Conservation (phyloP, 108 stramenopile genomes). For the Conticribra weissflogii region DNA sequence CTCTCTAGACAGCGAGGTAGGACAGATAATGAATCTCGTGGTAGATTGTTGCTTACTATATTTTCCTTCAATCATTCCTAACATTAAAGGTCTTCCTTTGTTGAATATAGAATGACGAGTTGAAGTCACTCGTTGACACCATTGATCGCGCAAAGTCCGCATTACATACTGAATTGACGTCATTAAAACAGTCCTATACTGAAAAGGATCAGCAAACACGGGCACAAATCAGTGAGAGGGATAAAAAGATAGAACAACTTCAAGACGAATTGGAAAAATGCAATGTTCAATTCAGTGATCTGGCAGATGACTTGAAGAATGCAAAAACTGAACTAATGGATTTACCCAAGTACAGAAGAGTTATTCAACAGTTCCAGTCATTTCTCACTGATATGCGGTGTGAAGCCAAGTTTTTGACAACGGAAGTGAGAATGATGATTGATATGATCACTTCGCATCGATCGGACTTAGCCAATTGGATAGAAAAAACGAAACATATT, state of each 20-base stretch:
- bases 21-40: background rate
- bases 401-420: slow-evolving; percentile 9
- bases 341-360: slow-evolving; percentile 26
- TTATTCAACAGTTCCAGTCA: background rate
- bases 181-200: background rate
- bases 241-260: slow-evolving; percentile 7
- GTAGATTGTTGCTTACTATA: too few species aligned
- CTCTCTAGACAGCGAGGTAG: slow-evolving; percentile 17
- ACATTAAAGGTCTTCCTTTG: too few species aligned
- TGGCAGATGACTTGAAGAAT: background rate
- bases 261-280: slow-evolving; percentile 10
- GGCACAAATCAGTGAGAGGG: slow-evolving; percentile 12
- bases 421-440: slow-evolving; percentile 9
- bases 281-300: background rate
- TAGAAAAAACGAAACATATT: background rate
- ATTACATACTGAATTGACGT: slow-evolving; percentile 14
- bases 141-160: slow-evolving; percentile 14
- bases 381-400: slow-evolving; percentile 6
- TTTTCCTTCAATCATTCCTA: too few species aligned
- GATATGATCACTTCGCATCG: slow-evolving; percentile 1
- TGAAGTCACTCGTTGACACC: slow-evolving; percentile 17
- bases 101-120: slow-evolving; percentile 23
- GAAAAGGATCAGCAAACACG: slow-evolving; percentile 11
- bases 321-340: slow-evolving; percentile 17
- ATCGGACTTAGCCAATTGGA: slow-evolving; percentile 4